A percentile compares a stretch with the other conserved stretches of the same genome.
Conservation (phyloP, 1,284 basidiomycete genomes). For the Cryptococcus floricola region DNA sequence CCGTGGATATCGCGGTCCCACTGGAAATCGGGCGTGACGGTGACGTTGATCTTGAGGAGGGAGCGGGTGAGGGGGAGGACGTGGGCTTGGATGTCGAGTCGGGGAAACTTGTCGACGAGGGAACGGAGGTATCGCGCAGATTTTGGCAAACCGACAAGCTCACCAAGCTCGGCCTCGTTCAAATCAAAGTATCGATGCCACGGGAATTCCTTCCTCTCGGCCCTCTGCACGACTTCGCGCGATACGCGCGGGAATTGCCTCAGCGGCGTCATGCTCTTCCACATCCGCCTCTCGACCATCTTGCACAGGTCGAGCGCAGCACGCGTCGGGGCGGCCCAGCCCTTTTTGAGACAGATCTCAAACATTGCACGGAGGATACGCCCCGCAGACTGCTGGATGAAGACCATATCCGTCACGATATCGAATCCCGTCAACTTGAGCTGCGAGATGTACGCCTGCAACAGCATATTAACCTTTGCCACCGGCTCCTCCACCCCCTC, state of each 20-base stretch:
- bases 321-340: slow-evolving; percentile 93
- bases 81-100: slow-evolving; percentile 86
- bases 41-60: slow-evolving; percentile 79
- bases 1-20: slow-evolving; percentile 97
- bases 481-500: slow-evolving; percentile 94
- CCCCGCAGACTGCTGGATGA: slow-evolving; percentile 85
- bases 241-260: slow-evolving; percentile 74
- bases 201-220: slow-evolving; percentile 97
- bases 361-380: slow-evolving; percentile 95
- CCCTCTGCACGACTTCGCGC: slow-evolving; percentile 79
- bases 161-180: slow-evolving; percentile 82
- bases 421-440: slow-evolving; percentile 95
- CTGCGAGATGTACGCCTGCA: slow-evolving; percentile 93
- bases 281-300: slow-evolving; percentile 93
- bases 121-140: slow-evolving; percentile 88
- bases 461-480: slow-evolving; percentile 93
- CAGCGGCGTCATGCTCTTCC: slow-evolving; percentile 96
- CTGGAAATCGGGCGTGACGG: slow-evolving; percentile 90
- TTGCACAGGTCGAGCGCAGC: slow-evolving; percentile 92
- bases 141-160: slow-evolving; percentile 88
- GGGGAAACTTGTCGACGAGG: slow-evolving; percentile 96
- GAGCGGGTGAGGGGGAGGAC: slow-evolving; percentile 90
- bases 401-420: slow-evolving; percentile 97
- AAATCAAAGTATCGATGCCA: slow-evolving; percentile 96
- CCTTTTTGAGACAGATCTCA: slow-evolving; percentile 95